Evolutionary conservation across 2,329 filamentous ascomycete species (phyloP).

Genomic region (Pseudogymnoascus destructans): DNA sequence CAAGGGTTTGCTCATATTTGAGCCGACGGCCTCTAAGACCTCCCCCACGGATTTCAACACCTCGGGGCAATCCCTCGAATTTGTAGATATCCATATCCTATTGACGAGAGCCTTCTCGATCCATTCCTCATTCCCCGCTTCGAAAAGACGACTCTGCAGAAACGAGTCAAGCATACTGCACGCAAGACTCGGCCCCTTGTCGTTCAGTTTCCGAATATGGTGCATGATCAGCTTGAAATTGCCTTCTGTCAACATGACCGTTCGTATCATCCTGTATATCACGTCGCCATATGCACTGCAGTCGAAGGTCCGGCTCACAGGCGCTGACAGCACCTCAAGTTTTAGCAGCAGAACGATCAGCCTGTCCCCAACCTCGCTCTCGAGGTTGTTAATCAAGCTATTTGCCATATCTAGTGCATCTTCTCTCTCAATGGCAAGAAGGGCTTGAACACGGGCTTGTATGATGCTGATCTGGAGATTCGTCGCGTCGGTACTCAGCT

Average conservation of each 20-base stretch:
- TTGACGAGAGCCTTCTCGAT: slow-evolving; percentile 57
- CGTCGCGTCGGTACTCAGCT: slow-evolving; percentile 43
- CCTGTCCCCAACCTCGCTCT: slow-evolving; percentile 45
- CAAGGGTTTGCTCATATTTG: slow-evolving; percentile 35
- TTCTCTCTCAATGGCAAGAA: slow-evolving; percentile 35
- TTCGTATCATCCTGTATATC: slow-evolving; percentile 47
- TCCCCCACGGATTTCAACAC: slow-evolving; percentile 28
- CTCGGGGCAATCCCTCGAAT: slow-evolving; percentile 28
- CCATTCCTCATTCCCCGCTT: slow-evolving; percentile 40
- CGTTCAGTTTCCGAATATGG: slow-evolving; percentile 52
- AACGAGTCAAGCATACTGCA: slow-evolving; percentile 48
- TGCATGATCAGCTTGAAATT: slow-evolving; percentile 55
- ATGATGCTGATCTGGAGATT: slow-evolving; percentile 55
- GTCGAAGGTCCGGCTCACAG: slow-evolving; percentile 36
- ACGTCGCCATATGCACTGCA: slow-evolving; percentile 36
- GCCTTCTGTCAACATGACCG: slow-evolving; percentile 44
- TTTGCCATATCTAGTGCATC: slow-evolving; percentile 39
- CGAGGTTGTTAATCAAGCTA: slow-evolving; percentile 46
- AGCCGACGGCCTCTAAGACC: slow-evolving; percentile 35
- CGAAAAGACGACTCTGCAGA: slow-evolving; percentile 42
- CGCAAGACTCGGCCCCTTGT: slow-evolving; percentile 37
- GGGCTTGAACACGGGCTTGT: slow-evolving; percentile 46
- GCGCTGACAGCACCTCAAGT: slow-evolving; percentile 48
- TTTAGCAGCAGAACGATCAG: slow-evolving; percentile 54
- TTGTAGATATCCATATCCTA: slow-evolving; percentile 51